A percentile compares a stretch with the other conserved stretches of the same genome.
Evolutionary conservation across 2,329 filamentous ascomycete species (phyloP).

Genomic region (Fusarium albidum): DNA sequence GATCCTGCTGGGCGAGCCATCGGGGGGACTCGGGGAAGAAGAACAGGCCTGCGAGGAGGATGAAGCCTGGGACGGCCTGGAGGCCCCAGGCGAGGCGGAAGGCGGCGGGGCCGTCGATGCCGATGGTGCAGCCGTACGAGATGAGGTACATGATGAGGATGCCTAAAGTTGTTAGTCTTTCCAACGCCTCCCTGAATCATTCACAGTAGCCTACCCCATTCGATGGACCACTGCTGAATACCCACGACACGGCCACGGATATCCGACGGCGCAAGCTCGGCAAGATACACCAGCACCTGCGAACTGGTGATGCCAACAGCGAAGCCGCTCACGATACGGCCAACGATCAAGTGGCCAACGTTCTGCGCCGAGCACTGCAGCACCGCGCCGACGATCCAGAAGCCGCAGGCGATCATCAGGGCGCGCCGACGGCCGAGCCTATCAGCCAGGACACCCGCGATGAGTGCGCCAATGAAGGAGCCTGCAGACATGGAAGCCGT

Average conservation of each 20-base stretch:
- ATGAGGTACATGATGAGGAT: constrained; percentile 77
- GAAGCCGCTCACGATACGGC: constrained; percentile 69
- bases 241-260: constrained; percentile 72
- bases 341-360: constrained; percentile 61
- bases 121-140: constrained; percentile 67
- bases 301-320: constrained; percentile 73
- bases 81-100: constrained; percentile 73
- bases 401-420: constrained; percentile 55
- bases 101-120: constrained; percentile 60
- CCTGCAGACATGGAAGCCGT: constrained; percentile 59
- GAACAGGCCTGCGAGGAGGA: constrained; percentile 64
- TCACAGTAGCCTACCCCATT: constrained; percentile 51
- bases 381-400: constrained; percentile 65
- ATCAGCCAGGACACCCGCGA: constrained; percentile 57
- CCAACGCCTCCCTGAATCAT: fast-evolving
- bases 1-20: constrained; percentile 69
- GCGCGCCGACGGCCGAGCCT: constrained; percentile 54
- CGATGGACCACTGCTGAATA: constrained; percentile 78
- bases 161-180: constrained; percentile 50
- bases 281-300: constrained; percentile 73
- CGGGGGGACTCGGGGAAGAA: constrained; percentile 70
- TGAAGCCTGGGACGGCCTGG: constrained; percentile 67
- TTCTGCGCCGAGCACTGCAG: constrained; percentile 67
- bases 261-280: constrained; percentile 67
- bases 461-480: constrained; percentile 55